A percentile compares a stretch with the other conserved stretches of the same genome.
These are phyloP conservation scores for Limnanthes douglasii DNA, from an alignment of 345 rosid species.

Conservation along the genomic window DNA sequence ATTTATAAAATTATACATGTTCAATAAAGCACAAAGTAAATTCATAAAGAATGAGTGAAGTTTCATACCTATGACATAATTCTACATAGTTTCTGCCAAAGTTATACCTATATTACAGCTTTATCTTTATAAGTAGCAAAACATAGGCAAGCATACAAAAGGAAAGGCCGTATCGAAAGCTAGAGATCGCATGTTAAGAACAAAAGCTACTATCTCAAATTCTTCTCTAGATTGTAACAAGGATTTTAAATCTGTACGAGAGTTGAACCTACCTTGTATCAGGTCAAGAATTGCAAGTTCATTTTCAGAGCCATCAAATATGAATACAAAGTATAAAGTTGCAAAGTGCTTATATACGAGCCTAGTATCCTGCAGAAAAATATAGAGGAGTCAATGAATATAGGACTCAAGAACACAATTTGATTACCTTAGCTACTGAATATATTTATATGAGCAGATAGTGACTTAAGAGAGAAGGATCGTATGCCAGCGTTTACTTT, in stretches of 20 bases:
- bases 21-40: too few relatives aligned
- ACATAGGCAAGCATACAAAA: too few relatives aligned
- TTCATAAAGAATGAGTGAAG: too few relatives aligned
- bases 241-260: neutral
- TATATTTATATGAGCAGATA: too few relatives aligned
- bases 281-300: conserved; percentile 97
- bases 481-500: too few relatives aligned
- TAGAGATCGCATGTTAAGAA: too few relatives aligned
- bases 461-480: too few relatives aligned
- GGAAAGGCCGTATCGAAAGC: neutral
- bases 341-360: conserved; percentile 89
- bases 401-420: neutral
- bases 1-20: too few relatives aligned
- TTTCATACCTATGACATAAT: too few relatives aligned
- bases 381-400: neutral
- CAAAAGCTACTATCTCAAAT: neutral
- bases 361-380: conserved; percentile 45
- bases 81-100: too few relatives aligned
- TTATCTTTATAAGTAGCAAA: too few relatives aligned
- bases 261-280: conserved; percentile 51
- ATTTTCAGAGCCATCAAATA: conserved; percentile 82
- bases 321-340: conserved; percentile 71
- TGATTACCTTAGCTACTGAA: neutral
- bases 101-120: too few relatives aligned
- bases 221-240: neutral